A percentile compares a stretch with the other conserved stretches of the same genome.
Evolutionary conservation across 495 filamentous ascomycete species (phyloP).

Genomic region (Astrothelium macrocarpum): DNA sequence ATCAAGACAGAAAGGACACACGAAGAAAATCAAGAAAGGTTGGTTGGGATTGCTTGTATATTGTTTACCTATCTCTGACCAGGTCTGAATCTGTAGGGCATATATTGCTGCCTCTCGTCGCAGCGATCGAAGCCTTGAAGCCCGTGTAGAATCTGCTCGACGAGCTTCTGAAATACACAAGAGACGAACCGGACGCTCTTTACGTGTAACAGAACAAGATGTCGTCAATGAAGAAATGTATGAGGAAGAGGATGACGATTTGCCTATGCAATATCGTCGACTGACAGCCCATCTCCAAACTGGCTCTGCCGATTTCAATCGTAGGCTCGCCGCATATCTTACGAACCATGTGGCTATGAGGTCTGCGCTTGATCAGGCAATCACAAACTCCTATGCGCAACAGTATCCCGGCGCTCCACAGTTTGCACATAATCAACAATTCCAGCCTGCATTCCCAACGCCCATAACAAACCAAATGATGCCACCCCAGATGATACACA

Average conservation of each 20-base stretch:
- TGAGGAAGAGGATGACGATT: constrained; percentile 80
- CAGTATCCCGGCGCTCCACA: constrained; percentile 38
- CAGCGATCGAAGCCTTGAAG: constrained; percentile 81
- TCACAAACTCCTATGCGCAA: constrained; percentile 39
- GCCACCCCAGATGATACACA: constrained; percentile 35
- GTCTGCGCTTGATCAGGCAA: constrained; percentile 35
- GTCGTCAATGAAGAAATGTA: constrained; percentile 95
- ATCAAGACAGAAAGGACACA: constrained; percentile 61
- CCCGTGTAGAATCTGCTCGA: constrained; percentile 77
- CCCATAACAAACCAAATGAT: constrained; percentile 22
- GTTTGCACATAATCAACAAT: constrained; percentile 20
- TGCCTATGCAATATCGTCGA: constrained; percentile 40
- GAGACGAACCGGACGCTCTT: constrained; percentile 70
- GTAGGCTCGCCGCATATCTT: constrained; percentile 48
- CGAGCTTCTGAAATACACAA: constrained; percentile 86
- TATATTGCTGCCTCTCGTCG: constrained; percentile 93
- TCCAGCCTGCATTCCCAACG: constrained; percentile 7
- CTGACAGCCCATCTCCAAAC: constrained; percentile 48
- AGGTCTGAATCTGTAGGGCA: constrained; percentile 47
- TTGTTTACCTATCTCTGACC: constrained; percentile 3
- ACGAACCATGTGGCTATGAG: constrained; percentile 51
- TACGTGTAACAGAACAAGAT: constrained; percentile 79
- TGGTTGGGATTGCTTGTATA: constrained; percentile 18
- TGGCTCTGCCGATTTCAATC: constrained; percentile 46
- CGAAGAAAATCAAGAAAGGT: constrained; percentile 89